Conservation (phyloP, 108 stramenopile genomes). For the Fistulifera pelliculosa region DNA sequence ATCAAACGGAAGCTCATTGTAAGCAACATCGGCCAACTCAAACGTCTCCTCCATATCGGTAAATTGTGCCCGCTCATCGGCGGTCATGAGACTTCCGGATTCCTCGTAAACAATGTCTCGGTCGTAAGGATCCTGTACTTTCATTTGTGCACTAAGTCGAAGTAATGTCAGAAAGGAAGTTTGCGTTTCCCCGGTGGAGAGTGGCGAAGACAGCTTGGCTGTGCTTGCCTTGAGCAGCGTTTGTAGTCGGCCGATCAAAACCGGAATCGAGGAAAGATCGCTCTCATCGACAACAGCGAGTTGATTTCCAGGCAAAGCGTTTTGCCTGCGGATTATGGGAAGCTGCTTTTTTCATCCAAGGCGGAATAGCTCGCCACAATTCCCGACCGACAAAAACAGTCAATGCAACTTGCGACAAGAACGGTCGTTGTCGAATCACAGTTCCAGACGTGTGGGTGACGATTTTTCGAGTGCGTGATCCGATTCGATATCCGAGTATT, state of each 20-base stretch:
- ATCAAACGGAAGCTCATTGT: slow-evolving; percentile 21
- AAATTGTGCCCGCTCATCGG: slow-evolving; percentile 6
- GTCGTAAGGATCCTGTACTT: slow-evolving; percentile 5
- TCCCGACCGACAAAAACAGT: slow-evolving; percentile 18
- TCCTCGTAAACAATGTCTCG: slow-evolving; percentile 19
- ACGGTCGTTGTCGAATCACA: not conserved
- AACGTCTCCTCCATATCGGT: slow-evolving; percentile 24
- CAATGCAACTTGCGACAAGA: not conserved
- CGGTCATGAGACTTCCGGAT: slow-evolving; percentile 4
- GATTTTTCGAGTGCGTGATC: no score
- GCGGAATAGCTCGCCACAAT: slow-evolving; percentile 28
- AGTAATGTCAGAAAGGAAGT: slow-evolving; percentile 20
- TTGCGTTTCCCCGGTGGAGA: slow-evolving; percentile 3
- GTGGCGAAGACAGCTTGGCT: slow-evolving; percentile 1
- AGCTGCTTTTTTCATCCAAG: slow-evolving; percentile 23
- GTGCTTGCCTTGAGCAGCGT: slow-evolving; percentile 7
- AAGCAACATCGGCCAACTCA: slow-evolving; percentile 42
- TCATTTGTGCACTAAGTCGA: slow-evolving; percentile 18
- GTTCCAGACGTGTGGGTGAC: no score
- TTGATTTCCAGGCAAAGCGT: slow-evolving; percentile 13
- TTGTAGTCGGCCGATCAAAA: slow-evolving; percentile 1
- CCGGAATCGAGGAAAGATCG: slow-evolving; percentile 5
- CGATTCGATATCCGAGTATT: no score
- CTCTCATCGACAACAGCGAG: slow-evolving; percentile 11
- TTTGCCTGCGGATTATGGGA: not conserved